These are phyloP conservation scores for Yarrowia sp. DNA, from an alignment of 805 yeast genomes.

Conservation along the genomic window DNA sequence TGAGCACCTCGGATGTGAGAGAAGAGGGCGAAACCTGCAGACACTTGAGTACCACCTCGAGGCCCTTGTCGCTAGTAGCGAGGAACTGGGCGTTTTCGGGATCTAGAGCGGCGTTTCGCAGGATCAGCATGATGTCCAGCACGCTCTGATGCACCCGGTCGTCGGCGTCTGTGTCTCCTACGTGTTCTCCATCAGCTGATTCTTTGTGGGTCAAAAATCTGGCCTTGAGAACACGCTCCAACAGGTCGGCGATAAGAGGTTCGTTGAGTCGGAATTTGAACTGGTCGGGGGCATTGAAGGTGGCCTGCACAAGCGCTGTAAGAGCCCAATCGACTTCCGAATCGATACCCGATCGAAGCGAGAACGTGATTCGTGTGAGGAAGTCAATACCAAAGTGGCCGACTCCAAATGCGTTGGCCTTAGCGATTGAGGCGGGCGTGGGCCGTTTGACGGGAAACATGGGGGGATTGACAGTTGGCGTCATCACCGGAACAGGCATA, in stretches of 20 bases:
- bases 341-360: constrained; percentile 60
- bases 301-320: constrained; percentile 46
- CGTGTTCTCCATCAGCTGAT: constrained; percentile 1
- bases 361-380: constrained; percentile 63
- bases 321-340: constrained; percentile 73
- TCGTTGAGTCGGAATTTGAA: constrained; percentile 47
- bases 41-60: constrained; percentile 38
- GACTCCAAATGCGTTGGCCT: constrained; percentile 30
- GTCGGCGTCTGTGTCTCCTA: constrained; percentile 28
- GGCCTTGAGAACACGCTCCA: constrained; percentile 44
- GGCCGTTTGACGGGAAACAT: constrained; percentile 34
- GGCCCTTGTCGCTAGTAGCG: constrained; percentile 45
- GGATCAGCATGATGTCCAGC: constrained; percentile 56
- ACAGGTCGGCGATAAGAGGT: constrained; percentile 40
- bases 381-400: constrained; percentile 59
- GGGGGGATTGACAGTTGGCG: constrained; percentile 37
- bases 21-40: constrained; percentile 33
- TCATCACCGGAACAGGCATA: constrained; percentile 37
- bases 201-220: constrained; percentile 31
- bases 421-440: constrained; percentile 28
- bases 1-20: constrained; percentile 52
- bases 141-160: constrained; percentile 34
- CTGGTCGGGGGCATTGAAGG: constrained; percentile 50
- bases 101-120: constrained; percentile 83
- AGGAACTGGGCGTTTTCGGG: constrained; percentile 68